phyloP scores from a whole-genome alignment of 2,329 filamentous ascomycete genomes.

The Sclerotinia minor region DNA sequence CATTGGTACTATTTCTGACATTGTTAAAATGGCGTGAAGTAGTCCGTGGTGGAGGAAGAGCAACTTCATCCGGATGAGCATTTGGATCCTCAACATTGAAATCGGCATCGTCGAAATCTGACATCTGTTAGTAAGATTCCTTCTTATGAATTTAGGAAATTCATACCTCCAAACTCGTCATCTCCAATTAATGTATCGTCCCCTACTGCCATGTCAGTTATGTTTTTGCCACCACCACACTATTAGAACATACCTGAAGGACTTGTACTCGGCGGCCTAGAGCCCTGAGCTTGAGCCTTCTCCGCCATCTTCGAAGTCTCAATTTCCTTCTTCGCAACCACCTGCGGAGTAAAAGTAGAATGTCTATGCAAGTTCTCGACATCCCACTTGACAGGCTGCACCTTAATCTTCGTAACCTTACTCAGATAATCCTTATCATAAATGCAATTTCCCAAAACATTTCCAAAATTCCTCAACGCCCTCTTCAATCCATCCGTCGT shows the following conservation, averaged over 20 bases:
- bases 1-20: slow-evolving; percentile 28
- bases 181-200: slow-evolving; percentile 47
- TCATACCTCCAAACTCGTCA: slow-evolving; percentile 56
- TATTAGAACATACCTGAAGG: slow-evolving; percentile 1
- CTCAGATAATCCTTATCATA: slow-evolving; percentile 94
- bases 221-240: not conserved
- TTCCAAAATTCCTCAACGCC: slow-evolving; percentile 87
- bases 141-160: slow-evolving; percentile 40
- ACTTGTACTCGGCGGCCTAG: not conserved
- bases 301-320: slow-evolving; percentile 39
- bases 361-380: slow-evolving; percentile 80
- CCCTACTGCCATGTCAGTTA: slow-evolving; percentile 37
- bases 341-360: slow-evolving; percentile 55
- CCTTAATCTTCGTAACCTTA: slow-evolving; percentile 88
- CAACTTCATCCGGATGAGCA: slow-evolving; percentile 75
- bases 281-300: slow-evolving; percentile 30
- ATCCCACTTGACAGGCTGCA: slow-evolving; percentile 73
- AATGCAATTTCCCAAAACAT: slow-evolving; percentile 95
- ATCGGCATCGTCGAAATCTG: slow-evolving; percentile 75
- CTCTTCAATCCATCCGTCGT: slow-evolving; percentile 93
- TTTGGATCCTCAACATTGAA: slow-evolving; percentile 65
- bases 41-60: slow-evolving; percentile 48
- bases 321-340: slow-evolving; percentile 33
- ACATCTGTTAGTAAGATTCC: slow-evolving; percentile 42
- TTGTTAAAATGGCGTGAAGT: slow-evolving; percentile 32